phyloP scores from a whole-genome alignment of 2,329 filamentous ascomycete species.

The Xylariaceae sp. region DNA sequence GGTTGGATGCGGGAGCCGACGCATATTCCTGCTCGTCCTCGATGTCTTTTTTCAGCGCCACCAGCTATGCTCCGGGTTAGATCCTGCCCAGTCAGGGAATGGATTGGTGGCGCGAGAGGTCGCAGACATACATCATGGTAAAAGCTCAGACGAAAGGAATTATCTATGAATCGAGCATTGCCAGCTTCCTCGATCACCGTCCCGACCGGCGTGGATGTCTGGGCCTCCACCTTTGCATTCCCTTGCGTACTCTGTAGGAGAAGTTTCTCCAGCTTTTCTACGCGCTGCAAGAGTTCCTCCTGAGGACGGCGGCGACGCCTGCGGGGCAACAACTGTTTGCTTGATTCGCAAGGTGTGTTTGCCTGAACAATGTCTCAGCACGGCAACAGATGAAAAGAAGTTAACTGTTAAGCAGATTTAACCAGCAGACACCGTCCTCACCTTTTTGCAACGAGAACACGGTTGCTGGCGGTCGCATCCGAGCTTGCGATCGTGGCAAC shows the following conservation, averaged over 20 bases:
- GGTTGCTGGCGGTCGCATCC: conserved; percentile 56
- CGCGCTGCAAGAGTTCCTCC: conserved; percentile 18
- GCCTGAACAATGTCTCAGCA: conserved; percentile 11
- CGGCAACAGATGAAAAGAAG: neutral
- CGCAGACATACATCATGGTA: conserved; percentile 18
- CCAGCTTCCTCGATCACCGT: conserved; percentile 18
- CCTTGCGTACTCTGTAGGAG: conserved; percentile 17
- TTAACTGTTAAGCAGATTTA: too few species aligned
- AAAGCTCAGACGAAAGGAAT: conserved; percentile 17
- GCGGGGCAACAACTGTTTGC: conserved; percentile 14
- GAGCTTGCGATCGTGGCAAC: conserved; percentile 60
- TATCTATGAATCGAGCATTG: conserved; percentile 18
- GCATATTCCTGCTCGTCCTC: conserved; percentile 17
- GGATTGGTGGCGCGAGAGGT: too few species aligned
- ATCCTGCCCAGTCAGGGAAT: too few species aligned
- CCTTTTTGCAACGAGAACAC: conserved; percentile 48
- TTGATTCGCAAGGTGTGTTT: conserved; percentile 18
- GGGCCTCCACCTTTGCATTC: conserved; percentile 5
- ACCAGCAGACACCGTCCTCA: conserved; percentile 15
- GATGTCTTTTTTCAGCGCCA: conserved; percentile 15
- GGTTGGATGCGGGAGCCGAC: conserved; percentile 3
- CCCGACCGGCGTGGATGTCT: conserved; percentile 1
- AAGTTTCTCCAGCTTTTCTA: conserved; percentile 18
- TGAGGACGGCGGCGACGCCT: conserved; percentile 19
- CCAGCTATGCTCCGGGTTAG: conserved; percentile 9